phyloP scores from a whole-genome alignment of 2,329 filamentous ascomycete species.

The Stagonosporopsis chrysanthemi region DNA sequence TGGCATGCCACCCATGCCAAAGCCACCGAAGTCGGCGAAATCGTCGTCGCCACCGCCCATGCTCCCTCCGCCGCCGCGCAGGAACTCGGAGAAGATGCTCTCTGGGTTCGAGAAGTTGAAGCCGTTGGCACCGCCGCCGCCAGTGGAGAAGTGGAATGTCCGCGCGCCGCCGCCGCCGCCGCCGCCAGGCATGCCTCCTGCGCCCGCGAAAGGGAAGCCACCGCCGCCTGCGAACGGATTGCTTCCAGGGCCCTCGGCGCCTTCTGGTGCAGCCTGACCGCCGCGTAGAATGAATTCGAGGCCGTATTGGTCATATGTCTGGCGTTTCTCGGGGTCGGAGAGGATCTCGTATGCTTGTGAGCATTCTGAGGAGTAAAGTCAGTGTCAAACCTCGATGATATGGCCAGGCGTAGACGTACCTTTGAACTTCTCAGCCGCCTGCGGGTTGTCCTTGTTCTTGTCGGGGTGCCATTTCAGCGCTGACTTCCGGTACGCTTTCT shows the following conservation, averaged over 20 bases:
- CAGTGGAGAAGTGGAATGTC: conserved; percentile 71
- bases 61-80: conserved; percentile 64
- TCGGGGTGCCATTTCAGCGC: conserved; percentile 95
- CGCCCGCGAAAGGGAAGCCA: conserved; percentile 62
- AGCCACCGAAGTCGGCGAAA: conserved; percentile 54
- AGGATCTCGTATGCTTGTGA: conserved; percentile 98
- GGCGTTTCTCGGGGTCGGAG: conserved; percentile 95
- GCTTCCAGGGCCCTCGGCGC: conserved; percentile 39
- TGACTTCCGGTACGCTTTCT: conserved; percentile 91
- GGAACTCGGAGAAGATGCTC: conserved; percentile 84
- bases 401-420: conserved; percentile 50
- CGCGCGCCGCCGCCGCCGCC: conserved; percentile 54
- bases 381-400: conserved; percentile 16
- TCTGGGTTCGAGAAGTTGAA: conserved; percentile 86
- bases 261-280: conserved; percentile 69
- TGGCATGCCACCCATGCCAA: conserved; percentile 47
- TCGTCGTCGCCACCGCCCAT: conserved; percentile 64
- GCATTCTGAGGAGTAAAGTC: conserved; percentile 65
- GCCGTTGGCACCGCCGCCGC: conserved; percentile 63
- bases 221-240: conserved; percentile 58
- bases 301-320: conserved; percentile 92
- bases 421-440: conserved; percentile 93
- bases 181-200: conserved; percentile 63
- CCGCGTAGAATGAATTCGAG: conserved; percentile 90
- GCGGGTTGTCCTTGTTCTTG: conserved; percentile 93